A percentile compares a stretch with the other conserved stretches of the same genome.
Evolutionary conservation across 305 asterid genomes (phyloP).

Genomic region (Fraxinus angustifolia): DNA sequence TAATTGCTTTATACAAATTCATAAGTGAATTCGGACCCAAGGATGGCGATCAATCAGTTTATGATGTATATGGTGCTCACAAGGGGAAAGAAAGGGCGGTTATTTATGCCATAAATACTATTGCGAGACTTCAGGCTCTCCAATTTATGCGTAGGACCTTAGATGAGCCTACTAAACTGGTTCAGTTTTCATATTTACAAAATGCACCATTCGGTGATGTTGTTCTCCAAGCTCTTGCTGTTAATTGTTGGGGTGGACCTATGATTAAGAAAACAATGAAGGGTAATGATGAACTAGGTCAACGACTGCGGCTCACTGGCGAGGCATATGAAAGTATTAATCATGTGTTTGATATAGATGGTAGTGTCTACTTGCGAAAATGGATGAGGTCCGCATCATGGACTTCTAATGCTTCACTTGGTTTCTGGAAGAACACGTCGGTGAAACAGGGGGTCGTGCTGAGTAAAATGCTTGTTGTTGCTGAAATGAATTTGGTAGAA

Average conservation of each 20-base stretch:
- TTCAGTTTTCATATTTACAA: constrained; percentile 63
- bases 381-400: constrained; percentile 91
- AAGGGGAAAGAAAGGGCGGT: constrained; percentile 68
- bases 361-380: constrained; percentile 73
- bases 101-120: constrained; percentile 53
- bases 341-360: constrained; percentile 70
- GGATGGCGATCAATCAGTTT: constrained; percentile 60
- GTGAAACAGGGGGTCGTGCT: constrained; percentile 58
- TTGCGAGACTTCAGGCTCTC: constrained; percentile 88
- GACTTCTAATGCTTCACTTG: constrained; percentile 64
- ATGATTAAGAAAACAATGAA: constrained; percentile 39
- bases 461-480: constrained; percentile 72
- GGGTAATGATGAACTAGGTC: constrained; percentile 31
- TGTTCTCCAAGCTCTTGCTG: constrained; percentile 83
- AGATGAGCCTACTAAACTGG: constrained; percentile 83
- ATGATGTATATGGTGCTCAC: constrained; percentile 65
- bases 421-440: constrained; percentile 65
- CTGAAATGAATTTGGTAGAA: constrained; percentile 62
- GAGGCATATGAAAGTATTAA: constrained; percentile 45
- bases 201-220: constrained; percentile 77
- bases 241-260: constrained; percentile 88
- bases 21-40: constrained; percentile 70
- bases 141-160: constrained; percentile 62
- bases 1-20: constrained; percentile 62
- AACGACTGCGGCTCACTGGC: constrained; percentile 26